Evolutionary conservation across 2,329 filamentous ascomycete genomes (phyloP).

Genomic region (Penicillium sp.): DNA sequence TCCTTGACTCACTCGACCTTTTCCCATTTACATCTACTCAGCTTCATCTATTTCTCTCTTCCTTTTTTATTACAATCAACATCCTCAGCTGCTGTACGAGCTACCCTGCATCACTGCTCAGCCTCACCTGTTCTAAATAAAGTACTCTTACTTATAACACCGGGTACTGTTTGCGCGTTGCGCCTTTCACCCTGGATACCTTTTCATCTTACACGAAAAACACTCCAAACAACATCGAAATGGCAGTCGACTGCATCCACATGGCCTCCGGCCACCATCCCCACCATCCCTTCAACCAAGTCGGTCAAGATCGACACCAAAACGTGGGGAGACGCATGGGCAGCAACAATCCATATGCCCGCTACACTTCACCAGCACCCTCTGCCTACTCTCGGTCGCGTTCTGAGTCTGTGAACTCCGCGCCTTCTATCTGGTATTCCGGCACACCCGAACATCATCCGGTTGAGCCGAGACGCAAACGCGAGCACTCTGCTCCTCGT

Average conservation of each 20-base stretch:
- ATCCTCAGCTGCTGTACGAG: slow-evolving; percentile 7
- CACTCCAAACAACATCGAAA: neutral
- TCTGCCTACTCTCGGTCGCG: slow-evolving; percentile 12
- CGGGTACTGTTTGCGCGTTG: slow-evolving; percentile 7
- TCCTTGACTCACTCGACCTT: neutral
- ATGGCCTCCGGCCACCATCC: slow-evolving; percentile 20
- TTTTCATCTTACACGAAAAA: neutral
- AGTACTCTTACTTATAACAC: slow-evolving; percentile 4
- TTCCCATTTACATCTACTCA: neutral
- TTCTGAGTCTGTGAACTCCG: slow-evolving; percentile 18
- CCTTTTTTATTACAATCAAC: neutral
- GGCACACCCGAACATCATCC: slow-evolving; percentile 22
- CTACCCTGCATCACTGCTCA: slow-evolving; percentile 8
- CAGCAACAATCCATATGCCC: slow-evolving; percentile 24
- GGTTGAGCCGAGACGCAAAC: slow-evolving; percentile 17
- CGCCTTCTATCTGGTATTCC: slow-evolving; percentile 20
- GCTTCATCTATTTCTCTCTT: neutral
- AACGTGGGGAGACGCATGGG: slow-evolving; percentile 6
- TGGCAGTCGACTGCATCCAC: slow-evolving; percentile 18
- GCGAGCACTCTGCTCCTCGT: slow-evolving; percentile 13
- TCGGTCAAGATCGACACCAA: slow-evolving; percentile 4
- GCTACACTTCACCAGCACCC: slow-evolving; percentile 22
- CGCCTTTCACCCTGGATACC: neutral
- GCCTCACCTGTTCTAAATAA: slow-evolving; percentile 6
- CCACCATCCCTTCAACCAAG: slow-evolving; percentile 16